phyloP scores from a whole-genome alignment of 1,139 yeast species.

The Scheffersomyces stambukii region DNA sequence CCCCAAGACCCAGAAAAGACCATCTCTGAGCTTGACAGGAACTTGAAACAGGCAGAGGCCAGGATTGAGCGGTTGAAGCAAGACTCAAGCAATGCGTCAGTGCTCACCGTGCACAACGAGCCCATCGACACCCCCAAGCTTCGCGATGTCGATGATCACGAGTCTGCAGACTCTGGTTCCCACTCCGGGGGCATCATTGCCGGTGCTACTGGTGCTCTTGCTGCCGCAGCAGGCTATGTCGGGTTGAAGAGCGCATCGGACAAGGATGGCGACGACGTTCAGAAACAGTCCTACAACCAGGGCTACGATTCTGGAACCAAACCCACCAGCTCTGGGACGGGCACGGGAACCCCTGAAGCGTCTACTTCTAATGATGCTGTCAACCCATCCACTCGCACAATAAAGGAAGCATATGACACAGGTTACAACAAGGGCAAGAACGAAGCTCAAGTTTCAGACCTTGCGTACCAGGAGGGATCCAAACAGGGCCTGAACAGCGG shows the following conservation, averaged over 20 bases:
- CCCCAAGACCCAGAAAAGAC: no score
- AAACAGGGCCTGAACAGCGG: constrained; percentile 6
- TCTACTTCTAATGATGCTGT: no score
- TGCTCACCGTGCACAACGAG: constrained; percentile 15
- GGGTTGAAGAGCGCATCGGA: constrained; percentile 6
- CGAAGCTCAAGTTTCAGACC: constrained; percentile 8
- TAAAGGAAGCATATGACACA: constrained; percentile 6
- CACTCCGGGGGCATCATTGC: constrained; percentile 6
- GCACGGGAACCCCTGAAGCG: no score
- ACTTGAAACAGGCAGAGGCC: constrained; percentile 8
- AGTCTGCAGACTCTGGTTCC: constrained; percentile 2
- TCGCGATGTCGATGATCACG: constrained; percentile 7
- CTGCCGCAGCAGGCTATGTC: constrained; percentile 10
- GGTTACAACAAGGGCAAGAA: constrained; percentile 7
- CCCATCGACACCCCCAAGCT: constrained; percentile 11
- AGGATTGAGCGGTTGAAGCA: constrained; percentile 7
- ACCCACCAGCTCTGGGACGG: no score
- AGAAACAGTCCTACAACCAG: constrained; percentile 1
- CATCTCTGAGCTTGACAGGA: constrained; percentile 11
- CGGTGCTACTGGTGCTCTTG: constrained; percentile 11
- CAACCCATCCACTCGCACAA: constrained; percentile 4
- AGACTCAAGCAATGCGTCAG: constrained; percentile 13
- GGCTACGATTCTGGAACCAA: constrained; percentile 1
- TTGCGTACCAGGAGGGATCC: constrained; percentile 14
- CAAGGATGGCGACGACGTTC: no score